Evolutionary conservation across 495 filamentous ascomycete species (phyloP), one percentile per base, ranked within the genome.

Genomic region (Penicillium salamii): DNA sequence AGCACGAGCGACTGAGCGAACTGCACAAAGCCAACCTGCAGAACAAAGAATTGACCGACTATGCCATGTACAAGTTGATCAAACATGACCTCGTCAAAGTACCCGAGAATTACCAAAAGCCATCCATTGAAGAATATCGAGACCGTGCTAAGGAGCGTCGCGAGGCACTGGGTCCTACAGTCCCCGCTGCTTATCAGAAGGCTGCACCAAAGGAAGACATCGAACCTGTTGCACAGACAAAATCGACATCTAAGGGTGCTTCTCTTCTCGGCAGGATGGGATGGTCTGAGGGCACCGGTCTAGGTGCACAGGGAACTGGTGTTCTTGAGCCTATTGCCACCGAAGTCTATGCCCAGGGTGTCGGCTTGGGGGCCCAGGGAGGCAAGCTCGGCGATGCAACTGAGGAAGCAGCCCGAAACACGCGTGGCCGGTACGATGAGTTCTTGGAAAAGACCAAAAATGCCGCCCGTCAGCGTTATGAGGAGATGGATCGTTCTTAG

Each of bases 191-290:
- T 37, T 57, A 15, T 50, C 50, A 32, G 23, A 68, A 72, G 17
- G 37, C 63, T 13, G 46, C 63, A 11, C 46, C 69, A 1, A 47
- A 61, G 18, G 56, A 67, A 50, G 71, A 69, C 15, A 61, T 70
- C 12, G 62, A 68, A 12, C 52, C 58, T 42, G 62, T 71, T 1
- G 68, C 70, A 15, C 77, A 78, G 47, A 50, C 60, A 5, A 67
- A 78, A 46, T 49, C 60, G 5, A 67, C 66, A 1, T 91, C 88
- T n/a, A 96, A 91, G 70, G 91, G 91, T 19, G 87, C 88, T 5
- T 82, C 86, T 1, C 71, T 97, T 26, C 78, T 97, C 6, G 84
- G 86, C 41, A 96, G 95, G 71, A 95, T 96, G 89, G 91, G 91
- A 13, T 96, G 88, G 88, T 84, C 77, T 11, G 80, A 81, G 2